These are phyloP conservation scores for Antitrichia curtipendula DNA, from an alignment of 225 moss, liverwort and hornwort genomes.

Conservation along the genomic window DNA sequence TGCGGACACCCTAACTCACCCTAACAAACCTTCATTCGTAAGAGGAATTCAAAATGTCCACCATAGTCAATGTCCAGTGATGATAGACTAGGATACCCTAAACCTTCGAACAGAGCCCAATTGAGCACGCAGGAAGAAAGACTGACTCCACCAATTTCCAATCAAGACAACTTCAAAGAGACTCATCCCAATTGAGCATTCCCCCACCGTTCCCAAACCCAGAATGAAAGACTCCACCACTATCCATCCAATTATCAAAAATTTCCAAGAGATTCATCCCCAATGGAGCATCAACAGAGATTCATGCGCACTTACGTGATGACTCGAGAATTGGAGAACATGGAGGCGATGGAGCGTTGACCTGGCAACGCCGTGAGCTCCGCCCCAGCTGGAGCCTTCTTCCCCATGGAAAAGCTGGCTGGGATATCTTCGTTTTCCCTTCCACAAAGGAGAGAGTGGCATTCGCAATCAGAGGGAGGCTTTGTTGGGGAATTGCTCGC, in stretches of 20 bases:
- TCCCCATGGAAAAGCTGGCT: not conserved
- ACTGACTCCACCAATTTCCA: not conserved
- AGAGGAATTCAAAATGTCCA: not conserved
- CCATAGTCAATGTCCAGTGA: not conserved
- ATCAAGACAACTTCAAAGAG: not conserved
- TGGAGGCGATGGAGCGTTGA: conserved; percentile 33
- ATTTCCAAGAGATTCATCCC: too few relatives aligned
- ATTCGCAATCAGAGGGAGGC: not conserved
- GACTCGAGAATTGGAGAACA: conserved; percentile 10
- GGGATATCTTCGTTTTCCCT: not conserved
- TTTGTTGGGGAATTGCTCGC: not conserved
- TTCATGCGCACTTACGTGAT: not conserved
- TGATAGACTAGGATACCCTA: not conserved
- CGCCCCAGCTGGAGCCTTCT: not conserved
- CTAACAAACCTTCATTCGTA: not conserved
- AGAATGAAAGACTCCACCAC: not conserved
- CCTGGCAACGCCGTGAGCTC: not conserved
- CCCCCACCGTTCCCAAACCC: not conserved
- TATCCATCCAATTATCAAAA: too few relatives aligned
- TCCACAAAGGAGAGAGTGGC: not conserved
- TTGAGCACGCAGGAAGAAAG: not conserved
- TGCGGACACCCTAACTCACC: not conserved
- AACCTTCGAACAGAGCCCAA: not conserved
- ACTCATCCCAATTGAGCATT: not conserved
- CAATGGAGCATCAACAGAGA: not conserved